Percentiles rank a stretch among this genome's conserved stretches.
These are phyloP conservation scores for Phytopythium aichiense DNA, from an alignment of 352 stramenopile species.

Conservation along the genomic window DNA sequence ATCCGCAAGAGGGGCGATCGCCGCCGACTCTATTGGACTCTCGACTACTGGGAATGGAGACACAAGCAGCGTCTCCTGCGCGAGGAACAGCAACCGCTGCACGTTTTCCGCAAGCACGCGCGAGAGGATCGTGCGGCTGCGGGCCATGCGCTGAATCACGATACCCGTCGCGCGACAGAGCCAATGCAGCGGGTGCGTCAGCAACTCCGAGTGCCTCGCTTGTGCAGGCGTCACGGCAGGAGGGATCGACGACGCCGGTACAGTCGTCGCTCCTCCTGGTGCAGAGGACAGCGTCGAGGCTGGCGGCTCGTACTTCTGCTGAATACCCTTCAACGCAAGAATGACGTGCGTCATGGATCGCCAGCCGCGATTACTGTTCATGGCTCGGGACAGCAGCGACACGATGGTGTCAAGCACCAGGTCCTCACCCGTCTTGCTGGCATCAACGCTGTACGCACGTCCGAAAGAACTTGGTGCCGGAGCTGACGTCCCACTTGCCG, in stretches of 20 bases:
- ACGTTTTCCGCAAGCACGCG: slow-evolving; percentile 73
- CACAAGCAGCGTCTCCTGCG: slow-evolving; percentile 58
- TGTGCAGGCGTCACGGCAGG: background rate
- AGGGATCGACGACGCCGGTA: slow-evolving; percentile 16
- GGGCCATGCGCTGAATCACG: slow-evolving; percentile 73
- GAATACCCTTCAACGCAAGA: slow-evolving; percentile 49
- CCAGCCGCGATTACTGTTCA: slow-evolving; percentile 62
- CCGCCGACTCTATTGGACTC: background rate
- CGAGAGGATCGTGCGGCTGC: slow-evolving; percentile 72
- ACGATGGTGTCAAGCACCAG: slow-evolving; percentile 82
- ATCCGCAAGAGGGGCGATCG: background rate
- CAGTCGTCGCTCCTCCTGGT: background rate
- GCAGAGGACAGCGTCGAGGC: background rate
- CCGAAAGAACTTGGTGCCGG: slow-evolving; percentile 15
- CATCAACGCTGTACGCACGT: slow-evolving; percentile 58
- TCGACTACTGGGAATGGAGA: slow-evolving; percentile 16
- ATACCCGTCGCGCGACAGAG: slow-evolving; percentile 54
- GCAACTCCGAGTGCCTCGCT: slow-evolving; percentile 32
- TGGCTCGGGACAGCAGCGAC: slow-evolving; percentile 67
- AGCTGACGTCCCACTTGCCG: background rate
- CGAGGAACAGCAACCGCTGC: slow-evolving; percentile 63
- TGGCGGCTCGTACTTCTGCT: slow-evolving; percentile 48
- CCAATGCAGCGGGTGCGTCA: slow-evolving; percentile 55
- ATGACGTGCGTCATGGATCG: slow-evolving; percentile 66
- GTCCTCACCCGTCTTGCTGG: slow-evolving; percentile 71